Base-by-base conservation (phyloP, 2,329 filamentous ascomycete species). In the Aspergillus pseudonomiae region DNA sequence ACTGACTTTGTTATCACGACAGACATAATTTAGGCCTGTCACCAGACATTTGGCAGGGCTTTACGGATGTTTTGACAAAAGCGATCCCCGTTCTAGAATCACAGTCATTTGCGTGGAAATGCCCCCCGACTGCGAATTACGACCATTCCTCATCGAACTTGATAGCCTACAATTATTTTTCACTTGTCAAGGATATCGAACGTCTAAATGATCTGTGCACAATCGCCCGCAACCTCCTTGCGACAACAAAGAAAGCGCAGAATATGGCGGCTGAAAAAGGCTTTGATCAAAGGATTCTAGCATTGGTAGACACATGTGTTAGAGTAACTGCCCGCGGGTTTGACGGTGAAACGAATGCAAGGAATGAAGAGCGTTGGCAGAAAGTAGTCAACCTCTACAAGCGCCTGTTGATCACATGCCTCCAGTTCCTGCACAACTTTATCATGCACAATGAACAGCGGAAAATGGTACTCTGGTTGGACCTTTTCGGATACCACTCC, bases 351-450 rank as follows among this genome's bases (percentile, higher is more conserved):
- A 84, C 86, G 6, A 85, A 86, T 63, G 83, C 84, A 5, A 80
- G 84, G 59, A 86, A 88, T 62, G 86, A 89, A 74, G 86, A 88
- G 68, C 85, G 86, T 67, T 89, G 87, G 86, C 86, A 89, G 75
- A 85, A 84, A 74, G 85, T 89, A 60, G 86, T 89, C 65, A 88
- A 87, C 71, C 83, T 86, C 4, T 89, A 88, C 77, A 89, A 90
- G 77, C 86, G 87, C 69, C 78, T 89, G 21, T 79, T 89, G 69
- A 89, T 89, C 61, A 88, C 86, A 3, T 86, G 85, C 65, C 79
- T 90, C n/a, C 88, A 89, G 71, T 89, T 88, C 67, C 76, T 89
- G 61, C 88, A 89, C 76, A 89, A 89, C 67, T 83, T 89, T 56
- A 86, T 88, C 54, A 87, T 87, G 71, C 84, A 87, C 65, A 90